phyloP scores from a whole-genome alignment of 257 asterid genomes.

The Perilla frutescens region DNA sequence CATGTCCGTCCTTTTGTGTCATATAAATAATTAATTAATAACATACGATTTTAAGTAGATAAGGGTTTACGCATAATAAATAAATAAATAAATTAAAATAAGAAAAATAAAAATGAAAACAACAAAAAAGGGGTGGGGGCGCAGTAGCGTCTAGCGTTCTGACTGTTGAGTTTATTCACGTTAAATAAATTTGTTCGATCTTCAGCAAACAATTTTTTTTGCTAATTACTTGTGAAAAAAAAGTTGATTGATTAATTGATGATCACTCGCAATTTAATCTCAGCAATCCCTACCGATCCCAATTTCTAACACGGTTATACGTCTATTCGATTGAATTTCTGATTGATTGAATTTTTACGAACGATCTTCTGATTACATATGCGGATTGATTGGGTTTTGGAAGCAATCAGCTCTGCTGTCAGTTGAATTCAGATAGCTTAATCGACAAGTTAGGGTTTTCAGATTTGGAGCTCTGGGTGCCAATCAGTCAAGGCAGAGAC shows the following conservation, averaged over 20 bases:
- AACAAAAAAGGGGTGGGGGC: conserved; percentile 11
- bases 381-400: conserved; percentile 42
- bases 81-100: neutral
- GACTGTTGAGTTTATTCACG: conserved; percentile 9
- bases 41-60: neutral
- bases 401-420: conserved; percentile 38
- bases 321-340: conserved; percentile 20
- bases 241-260: conserved; percentile 14
- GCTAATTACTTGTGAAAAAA: neutral
- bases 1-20: too few species aligned
- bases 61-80: neutral
- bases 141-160: neutral
- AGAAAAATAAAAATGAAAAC: neutral
- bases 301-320: neutral
- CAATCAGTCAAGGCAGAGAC: conserved; percentile 92
- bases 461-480: conserved; percentile 97
- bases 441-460: conserved; percentile 49
- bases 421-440: conserved; percentile 37
- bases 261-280: neutral
- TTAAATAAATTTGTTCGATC: conserved; percentile 22
- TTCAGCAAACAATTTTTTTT: neutral
- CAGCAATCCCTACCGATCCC: conserved; percentile 5
- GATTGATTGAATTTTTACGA: neutral
- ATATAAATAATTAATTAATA: too few species aligned
- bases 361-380: conserved; percentile 36